These are phyloP conservation scores for Aspergillus panamensis DNA, from an alignment of 495 filamentous ascomycete genomes.

Conservation along the genomic window DNA sequence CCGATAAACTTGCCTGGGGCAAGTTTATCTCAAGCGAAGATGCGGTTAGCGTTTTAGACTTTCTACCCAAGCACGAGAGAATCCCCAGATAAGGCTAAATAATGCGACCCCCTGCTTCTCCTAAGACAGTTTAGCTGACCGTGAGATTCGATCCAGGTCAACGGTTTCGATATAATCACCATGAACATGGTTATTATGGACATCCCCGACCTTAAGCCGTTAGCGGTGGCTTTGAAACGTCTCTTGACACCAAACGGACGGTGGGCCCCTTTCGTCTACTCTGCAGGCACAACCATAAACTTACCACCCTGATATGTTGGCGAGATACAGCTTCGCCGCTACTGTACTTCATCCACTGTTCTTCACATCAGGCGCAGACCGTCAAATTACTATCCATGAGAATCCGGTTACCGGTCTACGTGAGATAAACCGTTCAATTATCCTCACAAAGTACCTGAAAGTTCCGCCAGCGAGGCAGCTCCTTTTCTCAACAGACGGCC, in stretches of 20 bases:
- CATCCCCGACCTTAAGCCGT: conserved; percentile 11
- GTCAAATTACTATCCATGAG: conserved; percentile 13
- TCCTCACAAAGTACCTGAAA: not conserved
- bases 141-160: not conserved
- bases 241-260: not conserved
- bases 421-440: not conserved
- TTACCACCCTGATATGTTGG: not conserved
- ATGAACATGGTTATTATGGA: conserved; percentile 21
- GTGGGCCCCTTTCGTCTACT: not conserved
- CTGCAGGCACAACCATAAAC: not conserved
- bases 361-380: conserved; percentile 15
- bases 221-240: conserved; percentile 9
- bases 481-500: not conserved
- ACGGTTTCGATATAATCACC: conserved; percentile 13
- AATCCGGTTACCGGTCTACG: conserved; percentile 11
- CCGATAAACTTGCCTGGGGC: not conserved
- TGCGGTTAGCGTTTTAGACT: not conserved
- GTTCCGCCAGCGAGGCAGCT: not conserved
- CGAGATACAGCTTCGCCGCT: conserved; percentile 10
- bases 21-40: not conserved
- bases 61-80: not conserved
- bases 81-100: not conserved
- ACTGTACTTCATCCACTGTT: conserved; percentile 19
- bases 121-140: not conserved
- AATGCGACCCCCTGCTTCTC: not conserved